Evolutionary conservation across 768 basidiomycete species (phyloP).

Genomic region (Psilocybe subaeruginosa): DNA sequence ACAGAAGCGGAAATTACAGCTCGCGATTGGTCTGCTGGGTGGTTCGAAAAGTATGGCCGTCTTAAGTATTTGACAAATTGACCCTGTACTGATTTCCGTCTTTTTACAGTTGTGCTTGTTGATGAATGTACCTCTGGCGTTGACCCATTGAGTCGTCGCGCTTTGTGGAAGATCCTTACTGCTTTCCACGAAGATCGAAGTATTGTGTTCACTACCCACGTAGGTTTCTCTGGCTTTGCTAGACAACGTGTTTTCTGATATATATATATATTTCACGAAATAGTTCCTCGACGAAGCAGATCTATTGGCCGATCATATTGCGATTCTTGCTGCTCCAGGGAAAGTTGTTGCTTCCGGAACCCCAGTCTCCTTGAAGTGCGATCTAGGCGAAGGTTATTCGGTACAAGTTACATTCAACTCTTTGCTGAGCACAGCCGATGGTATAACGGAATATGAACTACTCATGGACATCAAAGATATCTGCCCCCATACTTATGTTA

Average conservation of each 20-base stretch:
- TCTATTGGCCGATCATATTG: constrained; percentile 74
- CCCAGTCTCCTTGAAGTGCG: constrained; percentile 74
- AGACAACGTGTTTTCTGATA: too few species aligned
- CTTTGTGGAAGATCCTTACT: constrained; percentile 77
- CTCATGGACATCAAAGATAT: constrained; percentile 44
- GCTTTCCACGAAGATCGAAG: constrained; percentile 67
- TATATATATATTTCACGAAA: not conserved
- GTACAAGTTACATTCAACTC: constrained; percentile 53
- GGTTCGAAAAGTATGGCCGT: constrained; percentile 61
- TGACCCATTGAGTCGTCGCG: constrained; percentile 77
- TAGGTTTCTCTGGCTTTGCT: constrained; percentile 29
- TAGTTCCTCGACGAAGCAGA: constrained; percentile 83
- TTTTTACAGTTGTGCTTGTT: constrained; percentile 50
- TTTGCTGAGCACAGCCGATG: constrained; percentile 28
- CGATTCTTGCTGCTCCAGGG: constrained; percentile 75
- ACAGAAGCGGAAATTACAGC: constrained; percentile 81
- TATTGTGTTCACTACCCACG: constrained; percentile 81
- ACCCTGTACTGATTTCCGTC: not conserved
- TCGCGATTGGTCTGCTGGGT: constrained; percentile 80
- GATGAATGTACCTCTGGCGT: constrained; percentile 82
- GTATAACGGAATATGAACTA: constrained; percentile 30
- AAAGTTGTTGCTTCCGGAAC: constrained; percentile 74
- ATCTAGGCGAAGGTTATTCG: constrained; percentile 73
- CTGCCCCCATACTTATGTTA: constrained; percentile 47
- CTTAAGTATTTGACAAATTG: not conserved